Evolutionary conservation across 2,329 filamentous ascomycete genomes (phyloP), one percentile per base, ranked within the genome.

Genomic region (Coniochaeta ligniaria): DNA sequence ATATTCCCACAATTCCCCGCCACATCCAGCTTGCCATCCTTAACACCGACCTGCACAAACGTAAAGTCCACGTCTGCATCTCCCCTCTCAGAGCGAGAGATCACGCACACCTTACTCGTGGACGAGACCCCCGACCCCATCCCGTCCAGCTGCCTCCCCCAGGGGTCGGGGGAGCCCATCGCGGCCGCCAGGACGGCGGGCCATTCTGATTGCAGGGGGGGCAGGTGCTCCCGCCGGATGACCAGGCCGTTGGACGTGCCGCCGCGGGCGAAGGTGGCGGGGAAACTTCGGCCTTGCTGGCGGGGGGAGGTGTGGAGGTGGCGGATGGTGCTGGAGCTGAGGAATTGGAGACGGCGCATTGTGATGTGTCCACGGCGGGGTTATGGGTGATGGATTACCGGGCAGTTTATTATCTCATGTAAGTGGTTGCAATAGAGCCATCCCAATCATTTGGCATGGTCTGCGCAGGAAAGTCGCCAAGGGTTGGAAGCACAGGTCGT

Each of bases 1-100:
- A 92, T 88, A 70, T 91, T 91, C n/a, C 89, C 89, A 69, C 88
- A 91, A 66, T 91, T 92, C 26, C 87, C 85, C 0, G 85, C 84
- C 66, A 84, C 81, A 67, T 91, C 88, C 2, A 92, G 78, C 35
- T 76, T 73, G 5, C 76, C 75, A 65, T 87, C 80, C 59, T 81
- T 81, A 59, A 91, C 81, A 2, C 88, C 88, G 7, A 91, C 76
- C 43, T 87, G 84, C 1, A 88, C 83, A 69, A 92, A 92, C 0
- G 88, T 92, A 68, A 88, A 91, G 14, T 67, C 65, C 12, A 69
- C 63, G 14, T 66, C 65, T 36, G 64, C 64, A 22, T 64, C 63
- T 1, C 22, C 54, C 35, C 63, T 56, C 1, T 33, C n/a, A 22
- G 63, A 57, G 0, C 75, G 75, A 2, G 80, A 81, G 1, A 92